Evolutionary conservation across 345 rosid genomes (phyloP), one percentile per base, ranked within the genome.

Genomic region (Gynandropsis gynandra): DNA sequence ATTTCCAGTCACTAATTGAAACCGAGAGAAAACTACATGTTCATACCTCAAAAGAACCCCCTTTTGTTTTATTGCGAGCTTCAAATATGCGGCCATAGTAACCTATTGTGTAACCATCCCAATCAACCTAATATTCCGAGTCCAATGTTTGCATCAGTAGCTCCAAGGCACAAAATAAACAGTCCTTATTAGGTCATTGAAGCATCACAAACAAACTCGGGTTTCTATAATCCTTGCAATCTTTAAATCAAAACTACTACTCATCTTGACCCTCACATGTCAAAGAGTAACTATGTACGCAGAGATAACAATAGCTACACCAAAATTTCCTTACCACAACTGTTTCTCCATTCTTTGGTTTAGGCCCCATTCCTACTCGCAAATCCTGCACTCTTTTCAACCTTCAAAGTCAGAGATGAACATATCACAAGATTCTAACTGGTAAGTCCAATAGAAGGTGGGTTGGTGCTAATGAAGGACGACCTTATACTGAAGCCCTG

Each of bases 61-160:
- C 98, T 67, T 86, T 86, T 40, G 95, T 81, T 74, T 80, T 89
- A 74, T 89, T 89, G 64, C 98, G 88, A 68, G 98, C 98, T 82
- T 89, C 98, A 75, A 89, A 89, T 52, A 89, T 89, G 57, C 97
- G 98, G 47, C 98, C 98, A 67, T 89, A 86, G 74, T 89, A 89
- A 41, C 98, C 98, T 54, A 89, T 89, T 47, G 98, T 83, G 76
- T 81, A 89, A 21, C 96, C 98, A 43, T 83, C 98, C 98, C 98
- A 86, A 67, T 89, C 96, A 76, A 89, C 83, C 98, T 89, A 53
- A 63, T 56, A 52, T 14, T 19, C 41, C 34, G 55, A 39, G 50
- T 36, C 56, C 54, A 57, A 10, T 8, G 44, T 21, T 55, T 37
- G 50, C 42, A 18, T 42, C 19, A 58, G 18, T 56, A 43, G n/a